Conservation (phyloP, 495 filamentous ascomycete genomes). For the Aspergillus kassunensis region DNA sequence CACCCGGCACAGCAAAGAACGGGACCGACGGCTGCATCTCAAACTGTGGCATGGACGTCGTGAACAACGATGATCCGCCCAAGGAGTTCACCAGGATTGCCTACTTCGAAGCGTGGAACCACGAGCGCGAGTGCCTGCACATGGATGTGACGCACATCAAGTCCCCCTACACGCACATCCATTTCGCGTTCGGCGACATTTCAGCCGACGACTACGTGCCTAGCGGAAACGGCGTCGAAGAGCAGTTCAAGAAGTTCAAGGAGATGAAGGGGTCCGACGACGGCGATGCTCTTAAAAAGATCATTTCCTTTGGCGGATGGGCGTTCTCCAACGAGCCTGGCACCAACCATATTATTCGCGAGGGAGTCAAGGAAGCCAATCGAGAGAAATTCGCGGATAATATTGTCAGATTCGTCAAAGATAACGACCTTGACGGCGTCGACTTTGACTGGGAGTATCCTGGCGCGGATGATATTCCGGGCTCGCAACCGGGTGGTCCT, state of each 20-base stretch:
- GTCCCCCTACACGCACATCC: constrained; percentile 32
- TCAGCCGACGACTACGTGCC: constrained; percentile 21
- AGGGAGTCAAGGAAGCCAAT: background rate
- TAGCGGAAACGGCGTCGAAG: constrained; percentile 6
- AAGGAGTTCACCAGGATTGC: background rate
- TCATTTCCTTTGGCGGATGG: too few relatives aligned
- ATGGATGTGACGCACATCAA: constrained; percentile 16
- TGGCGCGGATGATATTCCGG: background rate
- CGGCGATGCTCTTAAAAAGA: constrained; percentile 18
- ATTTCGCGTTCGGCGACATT: constrained; percentile 40
- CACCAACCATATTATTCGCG: background rate
- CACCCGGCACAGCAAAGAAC: background rate
- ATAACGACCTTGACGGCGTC: background rate
- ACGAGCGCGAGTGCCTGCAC: constrained; percentile 17
- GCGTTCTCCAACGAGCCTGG: background rate
- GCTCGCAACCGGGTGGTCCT: background rate
- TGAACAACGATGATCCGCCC: background rate
- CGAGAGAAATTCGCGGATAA: background rate
- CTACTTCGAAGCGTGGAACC: background rate
- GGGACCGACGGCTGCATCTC: background rate
- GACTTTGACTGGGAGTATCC: background rate
- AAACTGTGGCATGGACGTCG: background rate
- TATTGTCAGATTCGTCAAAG: background rate
- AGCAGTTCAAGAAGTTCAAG: background rate
- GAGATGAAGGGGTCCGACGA: too few relatives aligned